Evolutionary conservation across 495 filamentous ascomycete species (phyloP).

Genomic region (Penicillium paradoxum): DNA sequence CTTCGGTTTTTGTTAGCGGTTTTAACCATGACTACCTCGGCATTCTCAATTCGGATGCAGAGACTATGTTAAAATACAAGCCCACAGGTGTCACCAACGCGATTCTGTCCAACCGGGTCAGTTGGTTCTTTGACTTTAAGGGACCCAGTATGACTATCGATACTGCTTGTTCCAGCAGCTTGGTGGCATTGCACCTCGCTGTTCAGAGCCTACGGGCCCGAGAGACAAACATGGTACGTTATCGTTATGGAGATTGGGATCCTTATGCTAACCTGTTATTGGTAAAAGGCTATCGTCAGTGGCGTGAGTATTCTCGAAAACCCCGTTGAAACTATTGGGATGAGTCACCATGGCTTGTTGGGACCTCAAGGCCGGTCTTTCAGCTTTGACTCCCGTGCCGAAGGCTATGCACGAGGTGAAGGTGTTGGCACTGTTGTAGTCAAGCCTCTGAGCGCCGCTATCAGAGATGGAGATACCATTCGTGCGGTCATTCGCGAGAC

Average conservation of each 20-base stretch:
- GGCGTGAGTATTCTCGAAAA: conserved; percentile 21
- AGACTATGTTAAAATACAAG: conserved; percentile 20
- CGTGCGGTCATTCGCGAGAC: conserved; percentile 35
- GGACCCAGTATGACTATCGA: conserved; percentile 39
- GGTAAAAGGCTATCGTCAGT: conserved; percentile 17
- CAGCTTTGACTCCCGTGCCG: conserved; percentile 38
- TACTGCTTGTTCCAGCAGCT: conserved; percentile 41
- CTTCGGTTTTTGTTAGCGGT: conserved; percentile 30
- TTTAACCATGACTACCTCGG: conserved; percentile 25
- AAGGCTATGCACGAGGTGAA: conserved; percentile 45
- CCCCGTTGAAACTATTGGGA: conserved; percentile 15
- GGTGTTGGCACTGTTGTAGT: conserved; percentile 38
- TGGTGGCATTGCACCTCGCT: conserved; percentile 27
- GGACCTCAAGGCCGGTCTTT: conserved; percentile 32
- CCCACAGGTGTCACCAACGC: conserved; percentile 28
- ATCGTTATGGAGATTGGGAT: not conserved
- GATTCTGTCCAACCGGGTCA: conserved; percentile 42
- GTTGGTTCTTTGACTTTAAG: conserved; percentile 39
- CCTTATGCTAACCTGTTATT: not conserved
- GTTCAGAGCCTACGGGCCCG: conserved; percentile 37
- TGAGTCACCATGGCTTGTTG: conserved; percentile 27
- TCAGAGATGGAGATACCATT: conserved; percentile 41
- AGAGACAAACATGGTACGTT: conserved; percentile 32
- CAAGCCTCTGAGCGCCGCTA: conserved; percentile 35
- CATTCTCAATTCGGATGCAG: conserved; percentile 21